These are phyloP conservation scores for Cutaneotrichosporon spelunceum DNA, from an alignment of 1,284 basidiomycete genomes.

Conservation along the genomic window DNA sequence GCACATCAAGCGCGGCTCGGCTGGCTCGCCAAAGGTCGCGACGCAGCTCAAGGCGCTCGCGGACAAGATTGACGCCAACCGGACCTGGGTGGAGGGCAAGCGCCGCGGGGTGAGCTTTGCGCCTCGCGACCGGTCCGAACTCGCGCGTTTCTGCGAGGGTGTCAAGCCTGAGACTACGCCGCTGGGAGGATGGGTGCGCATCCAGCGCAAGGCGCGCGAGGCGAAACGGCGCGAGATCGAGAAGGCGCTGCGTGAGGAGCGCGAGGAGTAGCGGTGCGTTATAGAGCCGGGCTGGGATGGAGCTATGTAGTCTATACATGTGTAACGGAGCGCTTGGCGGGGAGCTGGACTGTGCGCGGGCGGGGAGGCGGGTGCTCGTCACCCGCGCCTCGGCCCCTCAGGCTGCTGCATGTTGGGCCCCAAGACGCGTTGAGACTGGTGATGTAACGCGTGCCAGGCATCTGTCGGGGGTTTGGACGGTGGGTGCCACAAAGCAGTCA, in stretches of 20 bases:
- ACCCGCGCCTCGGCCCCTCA: too few relatives aligned
- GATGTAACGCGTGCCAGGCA: too few relatives aligned
- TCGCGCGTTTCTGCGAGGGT: conserved; percentile 68
- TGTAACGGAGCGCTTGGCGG: too few relatives aligned
- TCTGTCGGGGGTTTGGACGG: too few relatives aligned
- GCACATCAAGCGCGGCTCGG: conserved; percentile 60
- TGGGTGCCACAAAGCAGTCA: too few relatives aligned
- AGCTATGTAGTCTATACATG: conserved; percentile 1
- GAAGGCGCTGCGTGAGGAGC: conserved; percentile 40
- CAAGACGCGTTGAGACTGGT: too few relatives aligned
- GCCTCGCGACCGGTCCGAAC: conserved; percentile 63
- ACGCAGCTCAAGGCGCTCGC: conserved; percentile 66
- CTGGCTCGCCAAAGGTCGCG: conserved; percentile 53
- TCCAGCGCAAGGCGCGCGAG: conserved; percentile 75
- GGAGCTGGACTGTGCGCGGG: too few relatives aligned
- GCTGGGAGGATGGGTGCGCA: conserved; percentile 71
- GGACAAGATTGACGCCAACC: conserved; percentile 78
- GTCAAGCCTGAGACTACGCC: conserved; percentile 68
- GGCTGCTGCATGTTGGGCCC: too few relatives aligned
- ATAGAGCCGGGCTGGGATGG: conserved; percentile 1
- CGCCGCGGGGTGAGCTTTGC: conserved; percentile 68
- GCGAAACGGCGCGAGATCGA: conserved; percentile 66
- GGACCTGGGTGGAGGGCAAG: conserved; percentile 69
- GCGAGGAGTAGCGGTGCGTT: conserved; percentile 15
- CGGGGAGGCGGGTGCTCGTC: too few relatives aligned